Conservation (phyloP, 2,329 filamentous ascomycete genomes). For the Aureobasidium sp. region DNA sequence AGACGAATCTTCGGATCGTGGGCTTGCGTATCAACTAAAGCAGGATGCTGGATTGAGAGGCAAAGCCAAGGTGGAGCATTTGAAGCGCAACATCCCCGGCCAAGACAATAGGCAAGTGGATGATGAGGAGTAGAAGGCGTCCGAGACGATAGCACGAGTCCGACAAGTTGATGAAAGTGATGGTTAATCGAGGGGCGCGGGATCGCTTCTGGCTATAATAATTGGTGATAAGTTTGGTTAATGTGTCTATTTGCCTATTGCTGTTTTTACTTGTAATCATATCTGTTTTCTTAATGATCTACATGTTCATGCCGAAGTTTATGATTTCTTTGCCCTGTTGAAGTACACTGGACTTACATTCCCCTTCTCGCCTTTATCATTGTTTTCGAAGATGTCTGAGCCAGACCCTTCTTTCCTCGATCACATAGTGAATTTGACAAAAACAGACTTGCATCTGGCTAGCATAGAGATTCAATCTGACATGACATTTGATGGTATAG, state of each 20-base stretch:
- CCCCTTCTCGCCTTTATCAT: no score
- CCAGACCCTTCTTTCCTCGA: no score
- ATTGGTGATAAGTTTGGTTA: not conserved
- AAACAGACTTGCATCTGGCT: no score
- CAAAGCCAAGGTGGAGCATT: conserved; percentile 6
- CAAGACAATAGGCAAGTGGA: not conserved
- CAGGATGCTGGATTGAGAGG: conserved; percentile 13
- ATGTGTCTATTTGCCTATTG: not conserved
- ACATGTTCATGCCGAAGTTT: no score
- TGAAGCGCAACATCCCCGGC: not conserved
- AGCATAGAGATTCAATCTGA: no score
- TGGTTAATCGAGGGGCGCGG: not conserved
- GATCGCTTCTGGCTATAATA: not conserved
- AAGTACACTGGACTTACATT: no score
- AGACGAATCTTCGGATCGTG: not conserved
- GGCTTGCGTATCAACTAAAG: conserved; percentile 13
- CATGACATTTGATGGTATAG: no score
- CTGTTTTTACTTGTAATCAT: no score
- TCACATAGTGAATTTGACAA: no score
- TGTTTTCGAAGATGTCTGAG: no score
- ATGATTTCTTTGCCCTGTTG: not conserved
- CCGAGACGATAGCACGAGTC: not conserved
- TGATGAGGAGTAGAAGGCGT: not conserved
- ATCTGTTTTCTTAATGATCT: not conserved
- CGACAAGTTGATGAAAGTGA: not conserved